Base-by-base conservation (phyloP, 164 flowering plant genomes). In the Tinospora cordifolia region DNA sequence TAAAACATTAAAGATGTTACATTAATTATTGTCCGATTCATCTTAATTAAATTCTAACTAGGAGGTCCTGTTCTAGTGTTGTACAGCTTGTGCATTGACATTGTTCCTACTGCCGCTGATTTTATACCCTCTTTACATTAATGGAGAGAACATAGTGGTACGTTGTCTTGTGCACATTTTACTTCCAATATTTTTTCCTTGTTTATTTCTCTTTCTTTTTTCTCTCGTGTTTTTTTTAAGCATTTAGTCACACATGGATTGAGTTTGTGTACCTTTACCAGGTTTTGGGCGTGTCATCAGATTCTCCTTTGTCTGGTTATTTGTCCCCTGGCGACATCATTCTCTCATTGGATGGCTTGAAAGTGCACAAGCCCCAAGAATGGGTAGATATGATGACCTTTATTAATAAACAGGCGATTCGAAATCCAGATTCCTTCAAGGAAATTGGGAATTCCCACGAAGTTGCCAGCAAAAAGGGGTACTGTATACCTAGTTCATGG, bases 301-400 rank as follows among this genome's bases (percentile, higher is more conserved):
- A 67, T 1, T 93, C 98, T 27, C 88, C 94, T 19, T 71, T 93
- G 72, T 81, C 81, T 63, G 84, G 82, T 19, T 81, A 83, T 79
- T 70, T 93, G 74, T 83, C 91, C 70, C 82, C 87, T 70, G 88
- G 89, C 22, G 94, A 93, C 79, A 69, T 83, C 26, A 83, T 93
- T 67, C 46, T 84, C 65, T 86, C 93, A 57, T 27, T 93, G 79
- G 96, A 89, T 82, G 97, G 87, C 14, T 22, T 76, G 13, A 74
- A 38, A 30, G 77, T 91, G 63, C 82, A 79, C 66, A 69, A 78
- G 69, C 80, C 72, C 24, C 71, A 78, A 71, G 90, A 89, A 26
- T 93, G 97, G 97, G 76, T 72, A 77, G 80, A 76, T 67, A 65
- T 67, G 69, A 77, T 86, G 71, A 63, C 76, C 74, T 25, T 69